Conservation (phyloP, 2,329 filamentous ascomycete species). For the Botrytis elliptica region DNA sequence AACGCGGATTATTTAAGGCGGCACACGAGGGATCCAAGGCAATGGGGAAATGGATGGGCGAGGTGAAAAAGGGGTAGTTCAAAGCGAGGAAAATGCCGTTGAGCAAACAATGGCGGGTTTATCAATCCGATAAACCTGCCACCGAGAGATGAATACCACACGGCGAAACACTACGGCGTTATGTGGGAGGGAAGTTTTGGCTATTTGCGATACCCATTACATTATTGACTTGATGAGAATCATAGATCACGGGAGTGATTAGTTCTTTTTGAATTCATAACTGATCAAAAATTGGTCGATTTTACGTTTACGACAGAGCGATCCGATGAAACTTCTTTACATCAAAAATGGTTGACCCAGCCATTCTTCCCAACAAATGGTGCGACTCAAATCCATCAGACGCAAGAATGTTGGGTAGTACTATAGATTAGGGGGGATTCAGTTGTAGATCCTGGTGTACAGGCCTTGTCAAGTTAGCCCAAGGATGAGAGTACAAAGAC, state of each 20-base stretch:
- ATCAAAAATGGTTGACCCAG: neutral
- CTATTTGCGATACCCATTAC: constrained; percentile 4
- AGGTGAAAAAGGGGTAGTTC: constrained; percentile 37
- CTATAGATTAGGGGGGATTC: neutral
- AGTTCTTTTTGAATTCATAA: neutral
- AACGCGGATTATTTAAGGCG: constrained; percentile 72
- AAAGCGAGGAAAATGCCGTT: neutral
- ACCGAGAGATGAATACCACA: neutral
- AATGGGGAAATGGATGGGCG: constrained; percentile 65
- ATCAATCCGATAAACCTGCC: neutral
- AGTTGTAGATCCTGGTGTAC: neutral
- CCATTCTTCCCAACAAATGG: neutral
- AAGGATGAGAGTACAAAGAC: neutral
- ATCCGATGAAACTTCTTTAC: neutral
- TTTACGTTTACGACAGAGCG: neutral
- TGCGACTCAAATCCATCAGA: neutral
- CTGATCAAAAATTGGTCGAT: neutral
- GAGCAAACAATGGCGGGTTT: neutral
- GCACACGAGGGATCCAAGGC: constrained; percentile 72
- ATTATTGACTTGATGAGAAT: neutral
- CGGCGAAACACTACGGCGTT: neutral
- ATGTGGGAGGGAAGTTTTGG: neutral
- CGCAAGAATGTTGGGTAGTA: neutral
- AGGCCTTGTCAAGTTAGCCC: neutral
- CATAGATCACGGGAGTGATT: neutral